Evolutionary conservation across 1,284 basidiomycete genomes (phyloP).

Genomic region (Calocybe gambosa): DNA sequence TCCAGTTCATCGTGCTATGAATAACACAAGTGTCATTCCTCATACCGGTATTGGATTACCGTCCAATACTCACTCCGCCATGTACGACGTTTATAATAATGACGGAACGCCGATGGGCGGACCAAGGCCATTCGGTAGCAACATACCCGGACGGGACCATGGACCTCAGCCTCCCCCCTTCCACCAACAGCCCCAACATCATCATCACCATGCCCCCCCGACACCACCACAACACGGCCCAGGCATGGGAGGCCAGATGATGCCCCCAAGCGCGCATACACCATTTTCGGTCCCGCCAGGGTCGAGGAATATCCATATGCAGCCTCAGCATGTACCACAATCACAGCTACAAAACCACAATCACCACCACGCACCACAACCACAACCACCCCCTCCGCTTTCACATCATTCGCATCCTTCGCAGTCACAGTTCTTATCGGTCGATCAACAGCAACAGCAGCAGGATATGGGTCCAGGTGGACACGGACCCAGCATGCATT

Average conservation of each 20-base stretch:
- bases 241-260: slow-evolving; percentile 1
- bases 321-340: slow-evolving; percentile 3
- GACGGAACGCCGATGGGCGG: slow-evolving; percentile 7
- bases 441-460: slow-evolving; percentile 7
- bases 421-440: slow-evolving; percentile 3
- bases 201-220: slow-evolving; percentile 10
- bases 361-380: slow-evolving; percentile 9
- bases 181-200: slow-evolving; percentile 9
- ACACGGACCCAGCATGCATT: slow-evolving; percentile 12
- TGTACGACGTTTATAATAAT: slow-evolving; percentile 16
- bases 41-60: background rate
- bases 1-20: slow-evolving; percentile 8
- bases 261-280: slow-evolving; percentile 7
- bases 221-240: slow-evolving; percentile 8
- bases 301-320: slow-evolving; percentile 15
- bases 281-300: slow-evolving; percentile 13
- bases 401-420: background rate
- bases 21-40: background rate
- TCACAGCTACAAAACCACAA: slow-evolving; percentile 15
- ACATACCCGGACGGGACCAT: slow-evolving; percentile 3
- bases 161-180: slow-evolving; percentile 10
- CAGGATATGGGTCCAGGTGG: slow-evolving; percentile 9
- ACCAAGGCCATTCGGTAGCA: slow-evolving; percentile 5
- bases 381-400: slow-evolving; percentile 7
- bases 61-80: slow-evolving; percentile 1